A percentile compares a stretch with the other conserved stretches of the same genome.
phyloP scores from a whole-genome alignment of 495 filamentous ascomycete genomes.

The Podospora australis region DNA sequence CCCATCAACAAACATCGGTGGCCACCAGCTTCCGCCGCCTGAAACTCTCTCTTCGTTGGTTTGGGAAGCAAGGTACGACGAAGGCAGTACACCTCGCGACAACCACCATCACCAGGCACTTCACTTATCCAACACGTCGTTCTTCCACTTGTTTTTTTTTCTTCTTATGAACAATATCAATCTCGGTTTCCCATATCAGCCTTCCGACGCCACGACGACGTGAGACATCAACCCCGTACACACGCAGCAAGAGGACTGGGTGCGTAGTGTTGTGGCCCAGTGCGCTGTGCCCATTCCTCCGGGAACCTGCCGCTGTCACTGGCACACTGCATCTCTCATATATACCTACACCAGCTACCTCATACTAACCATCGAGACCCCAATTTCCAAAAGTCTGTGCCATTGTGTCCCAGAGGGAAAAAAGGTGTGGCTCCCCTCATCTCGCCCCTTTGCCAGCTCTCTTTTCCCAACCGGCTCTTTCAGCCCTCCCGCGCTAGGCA shows the following conservation, averaged over 20 bases:
- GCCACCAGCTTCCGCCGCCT: too few relatives aligned
- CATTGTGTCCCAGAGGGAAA: conserved; percentile 10
- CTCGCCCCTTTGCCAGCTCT: conserved; percentile 11
- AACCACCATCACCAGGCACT: too few relatives aligned
- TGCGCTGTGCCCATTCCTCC: background rate
- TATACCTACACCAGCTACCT: conserved; percentile 4
- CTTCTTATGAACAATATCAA: too few relatives aligned
- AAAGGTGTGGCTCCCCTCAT: conserved; percentile 10
- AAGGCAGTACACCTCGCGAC: too few relatives aligned
- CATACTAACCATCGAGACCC: too few relatives aligned
- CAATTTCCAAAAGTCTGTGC: conserved; percentile 6
- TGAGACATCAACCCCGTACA: conserved; percentile 1
- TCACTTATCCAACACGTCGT: too few relatives aligned
- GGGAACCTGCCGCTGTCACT: conserved; percentile 1
- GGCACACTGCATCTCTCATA: background rate
- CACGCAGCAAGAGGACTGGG: too few relatives aligned
- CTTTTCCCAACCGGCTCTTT: conserved; percentile 19
- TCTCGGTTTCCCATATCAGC: conserved; percentile 1
- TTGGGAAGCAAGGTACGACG: too few relatives aligned
- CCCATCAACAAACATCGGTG: too few relatives aligned
- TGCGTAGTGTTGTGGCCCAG: too few relatives aligned
- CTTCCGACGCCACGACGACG: background rate
- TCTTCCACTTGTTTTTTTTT: too few relatives aligned
- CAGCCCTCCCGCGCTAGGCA: conserved; percentile 30
- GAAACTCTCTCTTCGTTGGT: too few relatives aligned